Base-by-base conservation (phyloP, 2,329 filamentous ascomycete genomes). In the Laburnicola sp. region DNA sequence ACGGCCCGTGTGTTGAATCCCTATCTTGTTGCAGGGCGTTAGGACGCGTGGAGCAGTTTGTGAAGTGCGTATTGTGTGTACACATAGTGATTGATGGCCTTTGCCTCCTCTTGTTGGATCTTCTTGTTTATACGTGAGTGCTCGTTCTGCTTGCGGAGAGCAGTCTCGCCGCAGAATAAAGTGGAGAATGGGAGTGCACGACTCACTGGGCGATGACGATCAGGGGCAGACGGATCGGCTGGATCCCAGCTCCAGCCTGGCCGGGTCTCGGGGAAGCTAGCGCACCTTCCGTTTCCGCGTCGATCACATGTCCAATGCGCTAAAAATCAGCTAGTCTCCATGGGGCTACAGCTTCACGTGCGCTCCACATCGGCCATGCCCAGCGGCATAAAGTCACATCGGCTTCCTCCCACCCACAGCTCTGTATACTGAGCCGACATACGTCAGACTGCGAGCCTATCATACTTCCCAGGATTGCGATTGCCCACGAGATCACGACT, bases 241-340 rank as follows among this genome's bases (percentile, higher is more conserved):
- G 16, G 16, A 23, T 22, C n/a, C 16, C 30, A 7, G 16, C 11
- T n/a, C 34, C 34, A 23, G 34, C 22, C 25, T n/a, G 32, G 30
- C 27, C 3, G 27, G 45, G 6, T 23, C 30, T 42, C 31, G 45
- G 42, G 42, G 30, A 35, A 45, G 30, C 21, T 27, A 31, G 36
- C 36, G 25, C 31, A 23, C 11, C 16, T 45, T 41, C 48, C 48
- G 48, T 26, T 36, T 41, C 37, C 42, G 37, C 30, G 28, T 25
- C 25, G 28, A 6, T 25, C n/a, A 8, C 11, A 3, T 38, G 16
- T 22, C 35, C 16, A 22, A 23, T 23, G 25, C 35, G 35, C 35
- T 38, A 38, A 16, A 16, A 16, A 16, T 16, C 16, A 16, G 30
- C 30, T 39, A 48, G 9, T 3, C 27, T 28, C 27, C 21, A 25